Base-by-base conservation (phyloP, 805 yeast species). In the Schizosaccharomyces pombe region DNA sequence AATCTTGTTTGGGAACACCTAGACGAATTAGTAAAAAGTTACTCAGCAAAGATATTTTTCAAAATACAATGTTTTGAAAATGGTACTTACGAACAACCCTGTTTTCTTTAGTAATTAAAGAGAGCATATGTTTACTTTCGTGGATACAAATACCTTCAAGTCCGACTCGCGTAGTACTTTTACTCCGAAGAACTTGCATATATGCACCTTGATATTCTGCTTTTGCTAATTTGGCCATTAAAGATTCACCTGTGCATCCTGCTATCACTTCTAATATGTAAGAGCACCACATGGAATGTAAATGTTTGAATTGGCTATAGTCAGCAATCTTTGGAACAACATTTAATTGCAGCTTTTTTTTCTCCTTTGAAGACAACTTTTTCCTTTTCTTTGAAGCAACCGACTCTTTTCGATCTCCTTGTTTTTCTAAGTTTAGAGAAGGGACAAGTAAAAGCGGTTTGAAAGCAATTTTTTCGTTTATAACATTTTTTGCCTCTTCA, bases 81-180 rank as follows among this genome's bases (percentile, higher is more conserved):
- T 32, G 8, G 34, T 5, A 43, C 49, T 43, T 43, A 43, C 49
- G 49, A 6, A 43, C 30, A 30, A 49, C 53, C n/a, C 16, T 24
- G 3, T 52, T 32, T 6, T 34, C 43, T 14, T 24, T n/a, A 8
- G 54, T 52, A 5, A 52, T 47, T 14, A 52, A 19, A 24, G 34
- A 34, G 19, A 52, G 26, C 32, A 39, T 34, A 34, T 52, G 19
- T 30, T 52, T 52, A 9, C 43, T 52, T 37, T 52, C 54, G 19
- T 32, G 34, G 8, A 52, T 30, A 22, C 54, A 52, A 28, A 52
- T 52, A 2, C 54, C 54, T 9, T 52, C 54, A 19, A 52, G 22
- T 19, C 54, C 54, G n/a, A 33, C 43, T 14, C 47, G 24, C 14
- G 47, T 22, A 33, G 54, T 47, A 33, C 54, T 30, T 24, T 33